Evolutionary conservation across 495 filamentous ascomycete genomes (phyloP), one percentile per base, ranked within the genome.

Genomic region (Penicillium egyptiacum): DNA sequence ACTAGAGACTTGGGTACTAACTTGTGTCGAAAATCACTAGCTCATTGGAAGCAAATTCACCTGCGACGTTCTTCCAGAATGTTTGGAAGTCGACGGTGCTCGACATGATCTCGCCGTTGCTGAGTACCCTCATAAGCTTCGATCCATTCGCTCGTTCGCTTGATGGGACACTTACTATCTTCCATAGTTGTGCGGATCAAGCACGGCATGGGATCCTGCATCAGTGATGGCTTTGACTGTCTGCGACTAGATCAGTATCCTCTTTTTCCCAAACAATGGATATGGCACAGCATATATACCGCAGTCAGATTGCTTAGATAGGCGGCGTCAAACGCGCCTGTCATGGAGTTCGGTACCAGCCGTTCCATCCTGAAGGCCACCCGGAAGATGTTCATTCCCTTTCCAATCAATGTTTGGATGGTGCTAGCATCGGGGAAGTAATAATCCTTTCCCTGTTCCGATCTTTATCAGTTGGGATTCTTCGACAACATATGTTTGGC

Each of bases 141-240:
- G 31, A 25, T 17, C 25, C 26, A 23, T 20, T 33, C 8, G 25
- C 14, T 55, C 14, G 22, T 26, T 39, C 0, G 5, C 31, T 10
- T 4, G 9, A 33, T 17, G 37, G 39, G 11, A 20, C 11, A 60
- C 72, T 55, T 61, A 75, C 74, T 72, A 74, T 63, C 81, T 69
- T 23, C 83, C 86, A 61, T 77, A 90, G 73, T 90, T 90, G 68
- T 90, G 87, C 0, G 87, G 84, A 60, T 87, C 82, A 23, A 88
- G 65, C 40, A 89, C 72, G 8, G 86, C 86, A 61, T 85, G 86
- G 1, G 79, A 81, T n/a, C 84, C 85, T 25, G 79, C 77, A 48
- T 71, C 67, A 28, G 86, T 89, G 62, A 89, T 79, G 55, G 81
- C 81, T 51, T 74, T 73, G 64, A 88, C 78, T 35, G 78, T 85